Base-by-base conservation (phyloP, 179 eudicot species). In the Silene vulgaris region DNA sequence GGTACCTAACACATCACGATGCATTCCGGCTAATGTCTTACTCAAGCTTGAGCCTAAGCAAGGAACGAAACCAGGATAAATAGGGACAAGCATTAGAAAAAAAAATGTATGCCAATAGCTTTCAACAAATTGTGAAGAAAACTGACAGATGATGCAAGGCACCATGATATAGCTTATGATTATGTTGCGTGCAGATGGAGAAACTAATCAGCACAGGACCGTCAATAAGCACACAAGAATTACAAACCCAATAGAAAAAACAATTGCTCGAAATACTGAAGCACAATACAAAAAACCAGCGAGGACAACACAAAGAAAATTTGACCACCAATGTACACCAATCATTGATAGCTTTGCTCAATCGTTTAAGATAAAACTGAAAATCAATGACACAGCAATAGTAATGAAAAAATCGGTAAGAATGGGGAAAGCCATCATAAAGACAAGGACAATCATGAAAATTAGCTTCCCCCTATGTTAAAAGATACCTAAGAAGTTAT, bases 161-260 rank as follows among this genome's bases (percentile, higher is more conserved):
- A 80, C 65, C 69, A 28, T 28, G 3, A 75, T 75, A 59, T 76
- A 80, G 79, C 79, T 80, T 80, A 80, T 29, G 37, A 52, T 50
- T 76, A 71, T 80, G 82, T 80, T 80, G 79, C 76, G 79, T 76
- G 82, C 76, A 17, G 76, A 76, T 76, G 74, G 61, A 28, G 43
- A 9, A 4, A 54, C 76, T 71, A 8, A 72, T 72, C 79, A 67
- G 73, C 76, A 80, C 79, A 80, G 79, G 82, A 76, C 79, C 76
- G 79, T 79, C 78, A n/a, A 80, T 75, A 80, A 80, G 82, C 82
- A 80, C 65, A 64, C 2, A 1, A 9, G 32, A 12, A 14, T 1
- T 0, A 13, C 21, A 57, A 35, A 74, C 16, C 12, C n/a, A 2
- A 16, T n/a, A 1, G 16, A 14, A 6, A 40, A 2, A 14, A 3